A percentile compares a stretch with the other conserved stretches of the same genome.
Conservation (phyloP, 345 rosid genomes). For the Balakata baccata region DNA sequence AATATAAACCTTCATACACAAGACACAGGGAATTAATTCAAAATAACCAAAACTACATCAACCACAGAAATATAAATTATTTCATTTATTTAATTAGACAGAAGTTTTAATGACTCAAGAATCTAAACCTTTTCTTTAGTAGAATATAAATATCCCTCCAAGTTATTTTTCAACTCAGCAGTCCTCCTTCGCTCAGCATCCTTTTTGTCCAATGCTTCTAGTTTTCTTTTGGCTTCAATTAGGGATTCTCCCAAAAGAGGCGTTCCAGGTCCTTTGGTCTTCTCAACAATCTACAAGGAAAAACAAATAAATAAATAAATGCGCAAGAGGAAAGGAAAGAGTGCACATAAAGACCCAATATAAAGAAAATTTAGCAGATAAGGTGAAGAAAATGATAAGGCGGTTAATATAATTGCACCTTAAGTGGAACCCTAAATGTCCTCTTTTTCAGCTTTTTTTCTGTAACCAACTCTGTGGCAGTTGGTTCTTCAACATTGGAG, state of each 20-base stretch:
- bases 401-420: conserved; percentile 44
- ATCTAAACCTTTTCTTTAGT: conserved; percentile 82
- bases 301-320: neutral
- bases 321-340: neutral
- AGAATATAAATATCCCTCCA: conserved; percentile 90
- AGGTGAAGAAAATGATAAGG: conserved; percentile 1
- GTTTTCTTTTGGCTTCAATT: conserved; percentile 61
- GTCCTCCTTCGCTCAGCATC: conserved; percentile 91
- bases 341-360: neutral
- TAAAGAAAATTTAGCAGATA: conserved; percentile 1
- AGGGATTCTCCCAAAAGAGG: conserved; percentile 63
- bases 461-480: conserved; percentile 43
- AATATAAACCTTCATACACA: neutral
- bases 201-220: conserved; percentile 78
- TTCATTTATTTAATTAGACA: neutral
- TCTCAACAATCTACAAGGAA: conserved; percentile 61
- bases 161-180: conserved; percentile 84
- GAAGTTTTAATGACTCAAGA: neutral
- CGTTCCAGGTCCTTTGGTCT: conserved; percentile 75
- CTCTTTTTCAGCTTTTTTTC: conserved; percentile 79
- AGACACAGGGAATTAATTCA: neutral
- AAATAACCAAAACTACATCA: neutral
- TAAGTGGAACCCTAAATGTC: conserved; percentile 76
- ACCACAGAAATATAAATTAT: neutral
- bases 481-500: conserved; percentile 47